Conservation (phyloP, 495 filamentous ascomycete species). For the Neurospora sp. region DNA sequence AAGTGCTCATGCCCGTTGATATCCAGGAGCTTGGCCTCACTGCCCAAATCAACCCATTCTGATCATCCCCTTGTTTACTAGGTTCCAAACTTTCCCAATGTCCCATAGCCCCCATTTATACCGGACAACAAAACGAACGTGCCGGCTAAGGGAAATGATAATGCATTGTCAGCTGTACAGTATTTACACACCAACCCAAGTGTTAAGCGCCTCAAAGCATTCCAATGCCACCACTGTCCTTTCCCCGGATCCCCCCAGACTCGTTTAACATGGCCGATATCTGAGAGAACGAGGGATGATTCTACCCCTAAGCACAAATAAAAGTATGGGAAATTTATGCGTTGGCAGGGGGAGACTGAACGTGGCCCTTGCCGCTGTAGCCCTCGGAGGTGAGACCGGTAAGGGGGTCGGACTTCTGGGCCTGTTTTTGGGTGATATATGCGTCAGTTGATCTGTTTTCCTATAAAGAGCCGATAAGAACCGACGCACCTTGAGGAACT, state of each 20-base stretch:
- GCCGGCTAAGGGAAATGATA: conserved; percentile 13
- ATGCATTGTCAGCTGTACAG: conserved; percentile 30
- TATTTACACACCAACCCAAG: conserved; percentile 24
- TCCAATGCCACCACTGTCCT: conserved; percentile 5
- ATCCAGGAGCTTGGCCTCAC: neutral
- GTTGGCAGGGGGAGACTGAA: conserved; percentile 54
- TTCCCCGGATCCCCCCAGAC: conserved; percentile 9
- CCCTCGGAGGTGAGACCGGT: conserved; percentile 73
- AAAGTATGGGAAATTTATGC: conserved; percentile 22
- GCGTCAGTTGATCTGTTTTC: neutral
- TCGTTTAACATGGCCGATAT: conserved; percentile 9
- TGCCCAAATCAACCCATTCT: neutral
- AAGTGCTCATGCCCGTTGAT: neutral
- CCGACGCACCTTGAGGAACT: conserved; percentile 67
- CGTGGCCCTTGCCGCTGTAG: conserved; percentile 71
- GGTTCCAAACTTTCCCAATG: neutral
- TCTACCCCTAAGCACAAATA: conserved; percentile 31
- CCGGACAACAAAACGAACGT: neutral
- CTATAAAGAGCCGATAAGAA: neutral
- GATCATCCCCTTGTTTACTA: neutral
- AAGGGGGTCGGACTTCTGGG: conserved; percentile 81
- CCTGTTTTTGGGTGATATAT: conserved; percentile 32
- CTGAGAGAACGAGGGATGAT: conserved; percentile 1
- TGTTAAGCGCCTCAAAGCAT: conserved; percentile 1
- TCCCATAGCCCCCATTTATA: neutral